Base-by-base conservation (phyloP, 116 monocot species). In the Zostera marina region DNA sequence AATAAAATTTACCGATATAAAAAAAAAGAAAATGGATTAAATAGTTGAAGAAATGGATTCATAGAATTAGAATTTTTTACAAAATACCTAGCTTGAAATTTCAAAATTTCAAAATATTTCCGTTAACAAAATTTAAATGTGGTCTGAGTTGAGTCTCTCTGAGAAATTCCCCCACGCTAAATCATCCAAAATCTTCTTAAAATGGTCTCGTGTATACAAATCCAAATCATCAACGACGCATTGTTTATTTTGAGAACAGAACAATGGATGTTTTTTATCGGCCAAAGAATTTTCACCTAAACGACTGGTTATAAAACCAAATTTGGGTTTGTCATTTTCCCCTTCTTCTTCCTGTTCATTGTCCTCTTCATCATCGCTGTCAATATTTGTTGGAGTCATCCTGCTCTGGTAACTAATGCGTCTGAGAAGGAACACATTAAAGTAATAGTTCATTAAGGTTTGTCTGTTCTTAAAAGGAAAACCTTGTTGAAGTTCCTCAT, bases 371-470 rank as follows among this genome's bases (percentile, higher is more conserved):
- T 81, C 90, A 54, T 98, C 98, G 52, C 98, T 98, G 53, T 83
- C 76, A 12, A 83, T 77, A 14, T 59, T 52, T 11, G 55, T 63
- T 43, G 82, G 86, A 52, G 78, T 79, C 54, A 81, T 42, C 60
- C 83, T 62, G 54, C 87, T 98, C 60, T 98, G 98, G 60, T 86
- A 90, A 53, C 80, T 56, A 48, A 86, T 72, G 41, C 80, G 67
- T 20, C 72, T 67, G 38, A 90, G 64, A 51, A 81, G 56, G 54
- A 83, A 90, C 9, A 90, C 90, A 62, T 98, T 86, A 70, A 86
- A 86, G 63, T 90, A 98, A 66, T 98, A 98, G 69, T 83, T 90
- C 43, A 86, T 81, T 20, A 98, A 56, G 23, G 44, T 63, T 49
- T 72, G 60, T 57, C 58, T 83, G 9, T 64, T 64, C 55, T 73